phyloP scores from a whole-genome alignment of 2,329 filamentous ascomycete genomes.

The Fusarium circinatum region DNA sequence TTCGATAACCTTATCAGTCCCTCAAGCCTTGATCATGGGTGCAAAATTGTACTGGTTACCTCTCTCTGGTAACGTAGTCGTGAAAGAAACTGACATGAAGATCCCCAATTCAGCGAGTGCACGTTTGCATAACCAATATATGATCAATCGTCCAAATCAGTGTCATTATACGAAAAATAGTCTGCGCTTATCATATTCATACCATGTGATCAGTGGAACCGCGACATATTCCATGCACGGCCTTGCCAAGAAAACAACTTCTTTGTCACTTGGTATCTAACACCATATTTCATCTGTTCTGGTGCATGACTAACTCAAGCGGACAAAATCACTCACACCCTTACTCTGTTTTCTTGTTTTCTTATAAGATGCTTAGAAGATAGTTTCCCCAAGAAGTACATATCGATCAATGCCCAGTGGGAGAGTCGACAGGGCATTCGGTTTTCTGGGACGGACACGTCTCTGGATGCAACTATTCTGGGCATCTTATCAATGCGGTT shows the following conservation, averaged over 20 bases:
- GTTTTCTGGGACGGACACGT: not conserved
- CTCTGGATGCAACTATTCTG: not conserved
- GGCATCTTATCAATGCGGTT: not conserved
- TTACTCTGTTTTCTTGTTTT: not conserved
- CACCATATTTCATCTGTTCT: not conserved
- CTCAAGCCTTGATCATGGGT: not conserved
- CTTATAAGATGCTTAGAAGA: not conserved
- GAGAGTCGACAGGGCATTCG: not conserved
- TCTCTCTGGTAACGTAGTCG: not conserved
- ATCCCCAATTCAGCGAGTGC: not conserved
- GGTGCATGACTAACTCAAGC: not conserved
- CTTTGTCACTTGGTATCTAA: not conserved
- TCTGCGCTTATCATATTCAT: not conserved
- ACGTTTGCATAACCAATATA: not conserved
- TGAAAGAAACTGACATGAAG: not conserved
- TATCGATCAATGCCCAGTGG: not conserved
- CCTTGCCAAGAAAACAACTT: not conserved
- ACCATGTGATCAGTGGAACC: not conserved
- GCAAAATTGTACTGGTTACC: not conserved
- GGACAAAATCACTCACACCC: not conserved
- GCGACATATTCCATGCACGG: not conserved
- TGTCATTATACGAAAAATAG: not conserved
- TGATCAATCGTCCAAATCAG: not conserved
- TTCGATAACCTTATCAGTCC: not conserved
- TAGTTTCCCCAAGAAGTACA: too few species aligned